A percentile compares a stretch with the other conserved stretches of the same genome.
These are phyloP conservation scores for Sporothrix luriei DNA, from an alignment of 2,329 filamentous ascomycete genomes.

Conservation along the genomic window DNA sequence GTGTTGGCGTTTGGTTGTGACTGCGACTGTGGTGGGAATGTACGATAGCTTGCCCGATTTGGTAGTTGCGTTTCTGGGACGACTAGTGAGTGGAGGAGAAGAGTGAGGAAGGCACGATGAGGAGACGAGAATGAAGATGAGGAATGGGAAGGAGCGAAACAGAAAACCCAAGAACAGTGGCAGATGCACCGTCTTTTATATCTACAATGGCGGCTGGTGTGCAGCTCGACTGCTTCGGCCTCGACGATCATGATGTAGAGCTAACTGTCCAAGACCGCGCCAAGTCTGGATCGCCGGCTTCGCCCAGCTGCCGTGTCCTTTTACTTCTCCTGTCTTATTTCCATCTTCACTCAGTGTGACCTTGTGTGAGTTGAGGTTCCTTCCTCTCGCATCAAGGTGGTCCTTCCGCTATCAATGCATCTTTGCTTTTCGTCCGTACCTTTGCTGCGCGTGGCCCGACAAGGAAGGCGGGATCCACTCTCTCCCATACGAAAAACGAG, in stretches of 20 bases:
- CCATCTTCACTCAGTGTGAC: background rate
- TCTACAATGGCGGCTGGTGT: background rate
- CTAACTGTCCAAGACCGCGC: background rate
- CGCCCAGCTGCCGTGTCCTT: background rate
- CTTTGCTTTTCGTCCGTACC: background rate
- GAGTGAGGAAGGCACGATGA: background rate
- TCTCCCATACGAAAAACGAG: conserved; percentile 28
- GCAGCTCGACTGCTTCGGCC: background rate
- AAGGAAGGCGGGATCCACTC: background rate
- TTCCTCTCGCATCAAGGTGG: background rate
- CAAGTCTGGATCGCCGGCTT: background rate
- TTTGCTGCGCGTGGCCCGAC: no score
- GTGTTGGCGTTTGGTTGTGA: background rate
- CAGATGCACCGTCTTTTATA: conserved; percentile 21
- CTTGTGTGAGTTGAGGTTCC: background rate
- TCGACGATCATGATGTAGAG: conserved; percentile 1
- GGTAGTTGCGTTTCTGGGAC: conserved; percentile 23
- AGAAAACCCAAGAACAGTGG: background rate
- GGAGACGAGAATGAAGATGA: no score
- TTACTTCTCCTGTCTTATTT: background rate
- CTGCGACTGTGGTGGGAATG: conserved; percentile 1
- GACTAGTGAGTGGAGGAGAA: background rate
- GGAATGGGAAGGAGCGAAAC: background rate
- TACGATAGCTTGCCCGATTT: background rate
- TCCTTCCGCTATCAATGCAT: background rate